phyloP scores from a whole-genome alignment of 148 eudicot species.

The Limonium bicolor region DNA sequence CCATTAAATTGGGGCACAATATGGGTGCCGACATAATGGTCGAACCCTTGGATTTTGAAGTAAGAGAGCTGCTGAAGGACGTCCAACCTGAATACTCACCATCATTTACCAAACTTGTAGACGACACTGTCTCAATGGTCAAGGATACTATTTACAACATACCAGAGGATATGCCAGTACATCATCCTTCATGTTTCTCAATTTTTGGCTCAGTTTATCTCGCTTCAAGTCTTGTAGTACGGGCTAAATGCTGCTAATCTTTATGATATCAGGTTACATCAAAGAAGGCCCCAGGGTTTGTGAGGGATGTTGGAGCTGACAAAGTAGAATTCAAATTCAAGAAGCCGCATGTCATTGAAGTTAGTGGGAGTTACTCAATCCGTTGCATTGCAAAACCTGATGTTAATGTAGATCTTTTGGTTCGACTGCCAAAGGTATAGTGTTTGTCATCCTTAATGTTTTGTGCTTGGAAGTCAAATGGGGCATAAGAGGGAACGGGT shows the following conservation, averaged over 20 bases:
- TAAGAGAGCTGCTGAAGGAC: constrained; percentile 56
- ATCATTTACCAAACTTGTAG: constrained; percentile 23
- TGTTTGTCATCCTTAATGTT: not conserved
- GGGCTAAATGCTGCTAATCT: too few species aligned
- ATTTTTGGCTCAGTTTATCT: not conserved
- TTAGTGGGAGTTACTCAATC: constrained; percentile 72
- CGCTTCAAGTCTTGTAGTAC: too few species aligned
- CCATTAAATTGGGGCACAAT: too few species aligned
- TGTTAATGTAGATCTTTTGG: constrained; percentile 55
- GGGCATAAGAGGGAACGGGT: too few species aligned
- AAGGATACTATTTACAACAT: constrained; percentile 29
- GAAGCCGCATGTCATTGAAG: constrained; percentile 46
- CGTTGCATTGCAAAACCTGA: constrained; percentile 55
- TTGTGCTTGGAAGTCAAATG: too few species aligned
- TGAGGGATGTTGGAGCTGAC: constrained; percentile 76
- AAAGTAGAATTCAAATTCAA: constrained; percentile 81
- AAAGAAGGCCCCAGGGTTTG: constrained; percentile 58
- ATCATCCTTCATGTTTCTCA: too few species aligned
- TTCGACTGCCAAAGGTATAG: constrained; percentile 89
- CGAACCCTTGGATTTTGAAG: constrained; percentile 36
- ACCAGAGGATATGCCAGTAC: constrained; percentile 45
- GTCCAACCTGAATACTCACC: constrained; percentile 53
- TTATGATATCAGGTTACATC: constrained; percentile 67
- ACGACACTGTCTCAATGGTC: constrained; percentile 37
- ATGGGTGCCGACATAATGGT: too few species aligned